Percentiles rank a stretch among this genome's conserved stretches.
Conservation (phyloP, 2,329 filamentous ascomycete species). For the Epichloe sylvatica region DNA sequence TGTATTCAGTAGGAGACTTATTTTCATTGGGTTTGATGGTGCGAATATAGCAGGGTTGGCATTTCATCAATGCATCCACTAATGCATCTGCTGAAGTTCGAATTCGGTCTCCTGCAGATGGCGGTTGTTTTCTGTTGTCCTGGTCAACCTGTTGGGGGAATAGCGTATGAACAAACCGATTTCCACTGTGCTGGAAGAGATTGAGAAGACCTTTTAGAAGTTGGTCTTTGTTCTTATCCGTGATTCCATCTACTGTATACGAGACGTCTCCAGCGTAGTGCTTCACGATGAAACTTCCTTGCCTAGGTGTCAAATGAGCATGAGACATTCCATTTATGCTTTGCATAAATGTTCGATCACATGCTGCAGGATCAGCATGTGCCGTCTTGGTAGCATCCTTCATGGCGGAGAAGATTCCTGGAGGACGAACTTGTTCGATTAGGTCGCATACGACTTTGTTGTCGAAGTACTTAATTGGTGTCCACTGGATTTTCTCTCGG, state of each 20-base stretch:
- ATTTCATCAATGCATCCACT: constrained; percentile 92
- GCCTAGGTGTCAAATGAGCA: constrained; percentile 77
- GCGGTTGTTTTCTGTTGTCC: constrained; percentile 86
- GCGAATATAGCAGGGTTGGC: constrained; percentile 91
- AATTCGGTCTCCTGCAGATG: constrained; percentile 92
- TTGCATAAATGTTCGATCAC: constrained; percentile 91
- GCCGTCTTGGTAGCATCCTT: constrained; percentile 99
- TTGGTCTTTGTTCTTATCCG: constrained; percentile 98
- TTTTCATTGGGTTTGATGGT: constrained; percentile 99
- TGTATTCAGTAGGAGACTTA: constrained; percentile 90
- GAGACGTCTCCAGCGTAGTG: constrained; percentile 96
- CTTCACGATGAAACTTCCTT: constrained; percentile 96
- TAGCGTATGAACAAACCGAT: constrained; percentile 71
- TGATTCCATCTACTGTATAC: constrained; percentile 92
- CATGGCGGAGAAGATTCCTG: constrained; percentile 85
- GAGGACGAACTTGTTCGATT: constrained; percentile 82
- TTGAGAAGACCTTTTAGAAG: constrained; percentile 86
- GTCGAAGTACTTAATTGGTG: constrained; percentile 97
- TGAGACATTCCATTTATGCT: constrained; percentile 83
- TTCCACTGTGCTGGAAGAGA: constrained; percentile 69
- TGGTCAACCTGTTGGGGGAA: constrained; percentile 87
- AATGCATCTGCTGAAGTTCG: constrained; percentile 88
- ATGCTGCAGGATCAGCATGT: constrained; percentile 85
- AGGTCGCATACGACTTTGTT: constrained; percentile 98
- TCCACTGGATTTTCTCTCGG: constrained; percentile 94